Base-by-base conservation (phyloP, 139 green algal genomes). In the Coelastrella sp. region DNA sequence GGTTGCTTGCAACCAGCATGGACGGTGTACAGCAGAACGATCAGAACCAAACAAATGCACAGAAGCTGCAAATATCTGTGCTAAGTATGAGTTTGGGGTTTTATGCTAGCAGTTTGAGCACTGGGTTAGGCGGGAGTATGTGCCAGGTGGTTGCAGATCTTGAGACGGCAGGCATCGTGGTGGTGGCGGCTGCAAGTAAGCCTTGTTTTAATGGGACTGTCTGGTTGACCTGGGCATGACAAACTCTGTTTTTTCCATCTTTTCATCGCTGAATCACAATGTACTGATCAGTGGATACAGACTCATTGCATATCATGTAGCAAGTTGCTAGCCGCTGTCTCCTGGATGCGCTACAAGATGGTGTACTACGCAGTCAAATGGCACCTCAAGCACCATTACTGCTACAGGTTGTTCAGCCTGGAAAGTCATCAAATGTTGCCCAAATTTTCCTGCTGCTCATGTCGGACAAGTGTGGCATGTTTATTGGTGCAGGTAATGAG, bases 41-140 rank as follows among this genome's bases (percentile, higher is more conserved):
- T 6, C 66, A 20, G 5, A 24, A 24, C 9, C 6, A 24, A 3
- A 88, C 84, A 22, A 88, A 88, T 15, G 84, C 68, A 19, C 22
- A 88, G 84, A n/a, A 17, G 84, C n/a, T 88, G 65, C 15, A 56
- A 6, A 68, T 88, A 8, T 12, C 19, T 72, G 68, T 88, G 8
- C 20, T 88, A 5, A 88, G 58, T 49, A 59, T 80, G 82, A 87
- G 82, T 35, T 22, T 79, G 0, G 66, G 57, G 61, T 87, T 76
- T 60, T 49, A 35, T 74, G 59, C 61, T 22, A 78, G 24, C 9
- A 87, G 82, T 27, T 17, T 85, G 61, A n/a, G 12, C 25, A 57
- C 7, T 35, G 60, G 27, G 8, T 35, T 24, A 79, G 83, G 25
- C 11, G 82, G 20, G 0, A 49, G 11, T 7, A 0, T 70, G 24